Evolutionary conservation across 495 filamentous ascomycete species (phyloP).

Genomic region (Aspergillus bridgeri): DNA sequence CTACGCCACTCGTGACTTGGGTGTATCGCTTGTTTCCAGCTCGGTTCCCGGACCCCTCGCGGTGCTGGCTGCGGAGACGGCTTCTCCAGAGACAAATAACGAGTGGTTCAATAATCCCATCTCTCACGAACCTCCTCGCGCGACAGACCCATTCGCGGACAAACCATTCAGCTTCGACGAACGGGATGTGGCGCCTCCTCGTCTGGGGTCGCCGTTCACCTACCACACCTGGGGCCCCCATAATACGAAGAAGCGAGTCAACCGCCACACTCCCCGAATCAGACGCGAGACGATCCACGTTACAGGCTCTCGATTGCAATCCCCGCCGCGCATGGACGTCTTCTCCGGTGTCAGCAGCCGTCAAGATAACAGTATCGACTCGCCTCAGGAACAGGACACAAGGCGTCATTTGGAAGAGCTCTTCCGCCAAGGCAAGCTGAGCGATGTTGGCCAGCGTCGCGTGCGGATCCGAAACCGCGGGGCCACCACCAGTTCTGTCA

Average conservation of each 20-base stretch:
- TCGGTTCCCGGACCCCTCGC: slow-evolving; percentile 72
- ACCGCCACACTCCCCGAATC: slow-evolving; percentile 28
- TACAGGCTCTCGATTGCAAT: slow-evolving; percentile 44
- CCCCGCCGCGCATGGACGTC: slow-evolving; percentile 47
- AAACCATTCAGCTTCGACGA: slow-evolving; percentile 24
- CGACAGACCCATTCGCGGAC: slow-evolving; percentile 9
- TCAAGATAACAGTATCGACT: slow-evolving; percentile 42
- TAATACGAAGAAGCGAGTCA: slow-evolving; percentile 31
- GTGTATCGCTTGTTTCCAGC: slow-evolving; percentile 77
- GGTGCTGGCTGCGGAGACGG: slow-evolving; percentile 47
- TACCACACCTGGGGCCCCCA: slow-evolving; percentile 56
- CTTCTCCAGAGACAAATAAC: slow-evolving; percentile 16
- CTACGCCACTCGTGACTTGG: slow-evolving; percentile 75
- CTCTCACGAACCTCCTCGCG: slow-evolving; percentile 5
- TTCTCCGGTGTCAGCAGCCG: slow-evolving; percentile 42
- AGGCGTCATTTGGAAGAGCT: slow-evolving; percentile 50
- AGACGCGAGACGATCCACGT: slow-evolving; percentile 45
- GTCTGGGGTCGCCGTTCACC: slow-evolving; percentile 55
- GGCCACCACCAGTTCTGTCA: slow-evolving; percentile 44
- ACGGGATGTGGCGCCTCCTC: slow-evolving; percentile 33
- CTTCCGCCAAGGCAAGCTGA: slow-evolving; percentile 41
- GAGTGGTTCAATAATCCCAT: slow-evolving; percentile 39
- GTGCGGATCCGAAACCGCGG: slow-evolving; percentile 50
- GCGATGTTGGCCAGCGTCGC: slow-evolving; percentile 43
- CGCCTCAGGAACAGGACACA: slow-evolving; percentile 42